Conservation (phyloP, 2,329 filamentous ascomycete species). For the Ustulina deusta region DNA sequence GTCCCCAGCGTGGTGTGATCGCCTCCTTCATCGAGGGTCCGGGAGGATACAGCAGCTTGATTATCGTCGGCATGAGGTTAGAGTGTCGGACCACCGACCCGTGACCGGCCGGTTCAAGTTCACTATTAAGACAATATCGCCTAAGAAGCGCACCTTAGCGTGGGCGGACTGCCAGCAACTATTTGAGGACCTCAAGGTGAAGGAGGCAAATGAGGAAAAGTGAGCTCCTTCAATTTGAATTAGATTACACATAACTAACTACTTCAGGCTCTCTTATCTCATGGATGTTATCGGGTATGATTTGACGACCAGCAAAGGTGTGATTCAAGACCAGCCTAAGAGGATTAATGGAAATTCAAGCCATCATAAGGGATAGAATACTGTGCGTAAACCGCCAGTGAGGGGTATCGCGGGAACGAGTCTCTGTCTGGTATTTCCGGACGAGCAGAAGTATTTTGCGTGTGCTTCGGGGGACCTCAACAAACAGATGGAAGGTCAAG, state of each 20-base stretch:
- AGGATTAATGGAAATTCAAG: conserved; percentile 40
- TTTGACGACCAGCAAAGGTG: conserved; percentile 60
- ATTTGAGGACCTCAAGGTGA: conserved; percentile 78
- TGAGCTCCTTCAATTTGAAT: conserved; percentile 61
- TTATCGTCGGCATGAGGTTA: conserved; percentile 89
- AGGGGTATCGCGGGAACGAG: conserved; percentile 6
- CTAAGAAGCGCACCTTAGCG: conserved; percentile 71
- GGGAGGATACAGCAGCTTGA: conserved; percentile 88
- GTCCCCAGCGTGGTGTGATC: conserved; percentile 95
- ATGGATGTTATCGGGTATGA: conserved; percentile 67
- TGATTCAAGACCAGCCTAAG: conserved; percentile 57
- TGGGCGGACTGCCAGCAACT: conserved; percentile 81
- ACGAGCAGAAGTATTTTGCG: not conserved
- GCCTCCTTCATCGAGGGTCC: conserved; percentile 85
- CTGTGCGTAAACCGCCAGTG: conserved; percentile 10
- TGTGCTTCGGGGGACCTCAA: conserved; percentile 9
- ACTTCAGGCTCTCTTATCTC: conserved; percentile 62
- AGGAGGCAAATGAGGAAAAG: conserved; percentile 80
- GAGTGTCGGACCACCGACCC: conserved; percentile 91
- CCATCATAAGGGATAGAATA: conserved; percentile 40
- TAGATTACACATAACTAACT: conserved; percentile 42
- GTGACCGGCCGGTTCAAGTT: conserved; percentile 88
- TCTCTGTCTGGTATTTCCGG: not conserved
- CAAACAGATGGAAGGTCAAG: not conserved
- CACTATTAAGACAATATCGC: conserved; percentile 83